These are phyloP conservation scores for Sugiyamaella pinicola DNA, from an alignment of 1,139 yeast species.

Conservation along the genomic window DNA sequence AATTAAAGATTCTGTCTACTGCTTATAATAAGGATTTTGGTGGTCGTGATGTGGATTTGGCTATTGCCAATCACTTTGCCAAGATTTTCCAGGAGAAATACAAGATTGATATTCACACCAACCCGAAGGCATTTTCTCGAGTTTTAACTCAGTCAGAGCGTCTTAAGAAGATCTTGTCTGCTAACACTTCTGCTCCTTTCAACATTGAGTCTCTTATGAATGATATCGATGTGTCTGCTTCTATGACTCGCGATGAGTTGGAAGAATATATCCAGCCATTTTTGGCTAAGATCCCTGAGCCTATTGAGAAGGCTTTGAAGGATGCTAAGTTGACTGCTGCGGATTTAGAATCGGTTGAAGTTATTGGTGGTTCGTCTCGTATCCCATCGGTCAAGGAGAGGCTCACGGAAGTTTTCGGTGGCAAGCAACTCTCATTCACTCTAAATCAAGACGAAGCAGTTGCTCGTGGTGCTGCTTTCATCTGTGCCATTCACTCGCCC, in stretches of 20 bases:
- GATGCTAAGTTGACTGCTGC: constrained; percentile 72
- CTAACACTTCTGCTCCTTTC: constrained; percentile 93
- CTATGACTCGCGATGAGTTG: constrained; percentile 86
- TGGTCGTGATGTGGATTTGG: constrained; percentile 94
- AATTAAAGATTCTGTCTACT: constrained; percentile 87
- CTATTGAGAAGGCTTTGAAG: constrained; percentile 79
- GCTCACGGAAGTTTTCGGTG: constrained; percentile 78
- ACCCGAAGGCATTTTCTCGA: constrained; percentile 95
- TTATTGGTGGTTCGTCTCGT: constrained; percentile 98
- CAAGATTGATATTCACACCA: constrained; percentile 87
- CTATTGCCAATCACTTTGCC: constrained; percentile 93
- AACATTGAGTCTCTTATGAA: constrained; percentile 95
- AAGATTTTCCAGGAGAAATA: constrained; percentile 86
- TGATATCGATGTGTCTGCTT: constrained; percentile 92
- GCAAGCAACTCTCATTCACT: constrained; percentile 88
- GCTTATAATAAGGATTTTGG: constrained; percentile 97
- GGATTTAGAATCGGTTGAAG: constrained; percentile 87
- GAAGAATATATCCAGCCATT: constrained; percentile 87
- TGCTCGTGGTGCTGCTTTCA: constrained; percentile 98
- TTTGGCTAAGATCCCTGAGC: constrained; percentile 70
- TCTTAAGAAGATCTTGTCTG: constrained; percentile 93
- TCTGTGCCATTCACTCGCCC: constrained; percentile 99
- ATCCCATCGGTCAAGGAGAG: constrained; percentile 89
- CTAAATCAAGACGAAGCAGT: constrained; percentile 99
- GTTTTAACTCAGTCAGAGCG: constrained; percentile 88